Evolutionary conservation across 192 early-diverging fungal species (phyloP), one percentile per base, ranked within the genome.

Genomic region (Dispira simplex): DNA sequence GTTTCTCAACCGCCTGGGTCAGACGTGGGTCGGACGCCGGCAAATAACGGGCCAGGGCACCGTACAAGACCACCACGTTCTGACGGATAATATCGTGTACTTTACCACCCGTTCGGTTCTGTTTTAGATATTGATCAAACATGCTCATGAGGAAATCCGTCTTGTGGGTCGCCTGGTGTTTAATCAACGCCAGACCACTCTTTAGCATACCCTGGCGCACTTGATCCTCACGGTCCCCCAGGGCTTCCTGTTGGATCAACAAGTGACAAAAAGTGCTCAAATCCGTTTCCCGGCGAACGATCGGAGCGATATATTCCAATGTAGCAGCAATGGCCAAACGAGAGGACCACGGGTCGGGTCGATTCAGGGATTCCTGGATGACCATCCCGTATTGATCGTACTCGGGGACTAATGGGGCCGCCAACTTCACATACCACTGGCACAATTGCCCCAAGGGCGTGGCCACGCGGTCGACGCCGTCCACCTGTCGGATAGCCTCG

Each of bases 321-420:
- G 86, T 86, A 43, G 78, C 71, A 3, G 86, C 91, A n/a, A 99
- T 71, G 28, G 94, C 95, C 47, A 77, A 75, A 14, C 95, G 90
- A n/a, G 89, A 77, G 45, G 81, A 79, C 68, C 85, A 86, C 43
- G 84, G 82, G 71, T 98, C 93, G 27, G 73, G 63, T 53, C 86
- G 87, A 74, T 90, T 80, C 62, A 95, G 70, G 0, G 91, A 88
- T 59, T 84, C 87, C 1, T 86, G 85, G 39, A 90, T 91, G 0
- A 95, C 77, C 63, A 99, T 86, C 46, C 93, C 95, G 65, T 79
- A 95, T 54, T 85, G 84, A 68, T 99, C 93, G 62, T 88, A 92
- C 66, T 93, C 86, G 11, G 93, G 93, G 26, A 81, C 81, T 20
- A 92, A 79, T 13, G 89, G 75, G 46, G 79, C 71, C 46, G 84